Conservation (phyloP, 768 basidiomycete genomes). For the Lentinula detonsa region DNA sequence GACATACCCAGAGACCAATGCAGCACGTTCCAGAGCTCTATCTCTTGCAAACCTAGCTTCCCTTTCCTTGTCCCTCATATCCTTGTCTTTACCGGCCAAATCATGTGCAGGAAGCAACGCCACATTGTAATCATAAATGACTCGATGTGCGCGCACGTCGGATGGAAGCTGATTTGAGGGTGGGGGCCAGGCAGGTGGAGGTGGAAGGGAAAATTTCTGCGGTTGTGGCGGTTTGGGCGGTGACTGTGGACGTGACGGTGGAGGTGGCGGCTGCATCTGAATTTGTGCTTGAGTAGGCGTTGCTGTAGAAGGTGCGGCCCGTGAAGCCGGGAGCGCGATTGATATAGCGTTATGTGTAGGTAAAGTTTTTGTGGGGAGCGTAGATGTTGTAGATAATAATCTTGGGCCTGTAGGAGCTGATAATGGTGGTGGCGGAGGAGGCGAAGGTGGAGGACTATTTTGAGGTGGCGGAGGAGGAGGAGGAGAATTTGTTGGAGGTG, state of each 20-base stretch:
- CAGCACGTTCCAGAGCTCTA: neutral
- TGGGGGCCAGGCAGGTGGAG: conserved; percentile 56
- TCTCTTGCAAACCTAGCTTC: neutral
- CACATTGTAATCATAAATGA: conserved; percentile 55
- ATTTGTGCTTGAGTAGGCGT: neutral
- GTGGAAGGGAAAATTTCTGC: conserved; percentile 25
- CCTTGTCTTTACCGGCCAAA: conserved; percentile 3
- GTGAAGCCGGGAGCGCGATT: conserved; percentile 2
- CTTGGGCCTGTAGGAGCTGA: conserved; percentile 10
- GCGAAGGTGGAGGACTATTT: conserved; percentile 23
- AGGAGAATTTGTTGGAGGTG: conserved; percentile 4
- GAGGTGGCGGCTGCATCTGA: conserved; percentile 1
- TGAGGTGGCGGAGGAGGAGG: conserved; percentile 10
- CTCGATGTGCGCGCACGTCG: conserved; percentile 44
- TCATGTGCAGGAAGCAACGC: neutral
- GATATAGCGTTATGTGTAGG: conserved; percentile 4
- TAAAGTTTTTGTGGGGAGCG: neutral
- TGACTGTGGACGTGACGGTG: neutral
- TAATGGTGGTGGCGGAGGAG: conserved; percentile 18
- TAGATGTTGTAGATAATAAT: neutral
- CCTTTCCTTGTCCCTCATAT: conserved; percentile 5
- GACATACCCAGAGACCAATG: neutral
- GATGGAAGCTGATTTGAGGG: conserved; percentile 40
- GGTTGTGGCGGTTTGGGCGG: conserved; percentile 7
- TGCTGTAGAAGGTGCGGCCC: neutral